These are phyloP conservation scores for Dictyostelium intermedium DNA, from an alignment of 78 protist genomes.

Conservation along the genomic window DNA sequence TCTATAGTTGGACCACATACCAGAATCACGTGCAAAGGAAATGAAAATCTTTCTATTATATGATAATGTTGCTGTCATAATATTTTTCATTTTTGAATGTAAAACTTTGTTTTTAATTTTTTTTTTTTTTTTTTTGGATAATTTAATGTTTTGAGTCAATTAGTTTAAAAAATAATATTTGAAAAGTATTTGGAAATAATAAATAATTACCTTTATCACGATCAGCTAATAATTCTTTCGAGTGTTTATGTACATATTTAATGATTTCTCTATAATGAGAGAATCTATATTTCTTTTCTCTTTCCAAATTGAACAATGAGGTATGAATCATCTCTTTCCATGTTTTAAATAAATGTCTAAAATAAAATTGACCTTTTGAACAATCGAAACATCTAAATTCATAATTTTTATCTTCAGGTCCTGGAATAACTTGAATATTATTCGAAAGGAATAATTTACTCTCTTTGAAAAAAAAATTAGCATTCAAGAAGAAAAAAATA, in stretches of 20 bases:
- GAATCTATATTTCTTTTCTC: slow-evolving; percentile 68
- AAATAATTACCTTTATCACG: slow-evolving; percentile 45
- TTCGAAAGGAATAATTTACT: neutral
- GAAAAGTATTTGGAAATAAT: neutral
- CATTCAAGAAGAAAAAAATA: too few species aligned
- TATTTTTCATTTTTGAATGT: slow-evolving; percentile 68
- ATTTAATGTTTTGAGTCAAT: too few species aligned
- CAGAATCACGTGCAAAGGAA: slow-evolving; percentile 76
- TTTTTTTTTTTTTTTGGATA: too few species aligned
- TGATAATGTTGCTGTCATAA: slow-evolving; percentile 63
- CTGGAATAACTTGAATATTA: slow-evolving; percentile 44
- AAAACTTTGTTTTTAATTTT: too few species aligned
- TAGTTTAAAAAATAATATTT: too few species aligned
- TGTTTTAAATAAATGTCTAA: slow-evolving; percentile 60
- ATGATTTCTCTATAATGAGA: slow-evolving; percentile 69
- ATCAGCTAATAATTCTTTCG: slow-evolving; percentile 48
- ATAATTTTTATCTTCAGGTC: slow-evolving; percentile 76
- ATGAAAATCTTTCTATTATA: slow-evolving; percentile 65
- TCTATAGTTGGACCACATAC: slow-evolving; percentile 74
- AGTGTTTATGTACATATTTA: slow-evolving; percentile 34
- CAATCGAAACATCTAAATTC: slow-evolving; percentile 48
- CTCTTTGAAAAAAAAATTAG: neutral
- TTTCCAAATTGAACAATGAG: slow-evolving; percentile 43
- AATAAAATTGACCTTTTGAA: slow-evolving; percentile 6
- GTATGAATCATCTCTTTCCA: slow-evolving; percentile 80